Base-by-base conservation (phyloP, 139 green algal genomes). In the Spirogloea muscicola region DNA sequence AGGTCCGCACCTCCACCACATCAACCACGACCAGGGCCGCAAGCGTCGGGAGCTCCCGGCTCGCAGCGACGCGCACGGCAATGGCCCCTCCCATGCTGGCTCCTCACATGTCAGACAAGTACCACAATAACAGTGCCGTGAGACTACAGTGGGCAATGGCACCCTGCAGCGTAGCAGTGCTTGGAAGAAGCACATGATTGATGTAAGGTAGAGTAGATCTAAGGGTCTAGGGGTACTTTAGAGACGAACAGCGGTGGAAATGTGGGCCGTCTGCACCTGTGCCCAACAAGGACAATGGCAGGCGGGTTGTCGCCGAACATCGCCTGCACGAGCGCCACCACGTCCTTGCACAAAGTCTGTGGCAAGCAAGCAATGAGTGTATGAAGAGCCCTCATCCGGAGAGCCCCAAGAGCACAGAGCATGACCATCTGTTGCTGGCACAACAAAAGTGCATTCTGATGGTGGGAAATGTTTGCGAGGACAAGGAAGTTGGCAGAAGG, bases 21-120 rank as follows among this genome's bases (percentile, higher is more conserved):
- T 77, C 69, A 7, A 77, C 69, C 21, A 77, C 69, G 5, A 77
- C 43, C n/a, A 77, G 58, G 33, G 59, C 69, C 16, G 69, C 69
- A 37, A 77, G 43, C 21, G 69, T 61, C 5, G 69, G 69, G 27
- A 77, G 58, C 59, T 59, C 21, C 38, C 33, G 58, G 59, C 40
- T 27, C 34, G 25, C 69, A 21, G 69, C 69, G 21, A 64, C 48
- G 1, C 69, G 31, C 18, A 77, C 69, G 1, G 69, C 69, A 39
- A 77, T 77, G 9, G 69, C 69, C 40, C 69, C 69, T 5, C 69
- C 69, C 69, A 77, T 77, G 39, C 69, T 77, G 69, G 9, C 49
- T 16, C 18, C 7, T 29, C 2, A 63, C 27, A 29, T 31, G 55
- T 13, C 55, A 63, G n/a, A 29, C 18, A 27, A 27, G 25, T 10